A percentile compares a stretch with the other conserved stretches of the same genome.
Evolutionary conservation across 2,329 filamentous ascomycete genomes (phyloP).

Genomic region (Fusarium penzigii): DNA sequence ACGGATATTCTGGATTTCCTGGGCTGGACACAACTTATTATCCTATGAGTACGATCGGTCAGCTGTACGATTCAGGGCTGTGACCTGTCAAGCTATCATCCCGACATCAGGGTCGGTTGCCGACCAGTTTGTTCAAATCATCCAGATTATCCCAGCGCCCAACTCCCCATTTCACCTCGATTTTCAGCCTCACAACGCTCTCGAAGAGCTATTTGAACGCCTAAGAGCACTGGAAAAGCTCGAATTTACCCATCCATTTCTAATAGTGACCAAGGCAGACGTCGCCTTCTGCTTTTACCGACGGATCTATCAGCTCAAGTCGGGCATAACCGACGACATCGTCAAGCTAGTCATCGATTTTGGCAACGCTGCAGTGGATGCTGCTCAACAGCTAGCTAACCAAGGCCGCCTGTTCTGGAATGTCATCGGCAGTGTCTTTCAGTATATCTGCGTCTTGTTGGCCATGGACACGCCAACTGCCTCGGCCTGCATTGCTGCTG

Average conservation of each 20-base stretch:
- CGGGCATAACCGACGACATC: constrained; percentile 14
- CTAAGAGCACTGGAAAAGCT: constrained; percentile 14
- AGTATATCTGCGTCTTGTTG: constrained; percentile 24
- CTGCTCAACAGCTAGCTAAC: constrained; percentile 16
- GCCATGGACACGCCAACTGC: constrained; percentile 21
- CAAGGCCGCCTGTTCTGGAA: constrained; percentile 25
- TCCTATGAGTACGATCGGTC: constrained; percentile 27
- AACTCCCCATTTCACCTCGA: constrained; percentile 21
- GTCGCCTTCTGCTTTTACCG: constrained; percentile 27
- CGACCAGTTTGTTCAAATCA: constrained; percentile 21
- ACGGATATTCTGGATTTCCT: constrained; percentile 24
- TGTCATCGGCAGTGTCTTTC: constrained; percentile 25
- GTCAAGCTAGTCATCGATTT: constrained; percentile 14
- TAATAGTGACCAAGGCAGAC: constrained; percentile 23
- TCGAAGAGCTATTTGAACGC: constrained; percentile 20
- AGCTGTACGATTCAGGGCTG: constrained; percentile 15
- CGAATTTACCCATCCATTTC: constrained; percentile 15
- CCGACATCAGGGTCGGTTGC: constrained; percentile 17
- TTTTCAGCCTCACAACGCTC: constrained; percentile 6
- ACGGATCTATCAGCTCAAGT: constrained; percentile 23
- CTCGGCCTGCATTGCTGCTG: constrained; percentile 8
- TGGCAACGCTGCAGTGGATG: constrained; percentile 17
- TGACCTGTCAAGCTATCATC: constrained; percentile 19
- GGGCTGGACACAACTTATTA: constrained; percentile 20
- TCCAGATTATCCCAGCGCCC: constrained; percentile 20